Conservation (phyloP, 2,329 filamentous ascomycete genomes). For the Hymenoscyphus albidus region DNA sequence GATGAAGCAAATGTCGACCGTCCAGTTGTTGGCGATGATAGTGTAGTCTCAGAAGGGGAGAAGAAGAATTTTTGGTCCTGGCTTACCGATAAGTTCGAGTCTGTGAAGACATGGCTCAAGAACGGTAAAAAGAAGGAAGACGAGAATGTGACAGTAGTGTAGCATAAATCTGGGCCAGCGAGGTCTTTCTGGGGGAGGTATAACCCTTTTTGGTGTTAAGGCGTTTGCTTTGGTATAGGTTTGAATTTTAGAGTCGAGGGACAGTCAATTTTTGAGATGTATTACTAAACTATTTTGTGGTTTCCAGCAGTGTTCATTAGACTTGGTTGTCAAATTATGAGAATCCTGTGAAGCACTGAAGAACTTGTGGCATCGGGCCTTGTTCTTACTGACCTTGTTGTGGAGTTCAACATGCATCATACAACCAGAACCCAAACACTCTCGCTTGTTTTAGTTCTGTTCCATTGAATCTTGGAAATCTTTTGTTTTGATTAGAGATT, state of each 20-base stretch:
- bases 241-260: neutral
- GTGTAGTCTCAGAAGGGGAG: constrained; percentile 24
- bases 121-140: neutral
- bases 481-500: too few relatives aligned
- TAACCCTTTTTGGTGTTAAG: neutral
- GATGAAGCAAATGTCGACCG: constrained; percentile 25
- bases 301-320: neutral
- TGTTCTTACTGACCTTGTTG: neutral
- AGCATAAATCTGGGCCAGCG: neutral
- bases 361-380: neutral
- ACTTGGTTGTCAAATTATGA: neutral
- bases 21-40: constrained; percentile 26
- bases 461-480: neutral
- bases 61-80: constrained; percentile 48
- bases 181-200: neutral
- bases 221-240: neutral
- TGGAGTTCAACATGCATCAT: neutral
- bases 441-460: neutral
- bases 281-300: neutral
- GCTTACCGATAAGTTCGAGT: constrained; percentile 46
- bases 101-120: constrained; percentile 35
- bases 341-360: neutral
- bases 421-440: neutral
- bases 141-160: neutral
- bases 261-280: neutral